Evolutionary conservation across 306 rosid genomes (phyloP).

Genomic region (Pyrus pyrifolia): DNA sequence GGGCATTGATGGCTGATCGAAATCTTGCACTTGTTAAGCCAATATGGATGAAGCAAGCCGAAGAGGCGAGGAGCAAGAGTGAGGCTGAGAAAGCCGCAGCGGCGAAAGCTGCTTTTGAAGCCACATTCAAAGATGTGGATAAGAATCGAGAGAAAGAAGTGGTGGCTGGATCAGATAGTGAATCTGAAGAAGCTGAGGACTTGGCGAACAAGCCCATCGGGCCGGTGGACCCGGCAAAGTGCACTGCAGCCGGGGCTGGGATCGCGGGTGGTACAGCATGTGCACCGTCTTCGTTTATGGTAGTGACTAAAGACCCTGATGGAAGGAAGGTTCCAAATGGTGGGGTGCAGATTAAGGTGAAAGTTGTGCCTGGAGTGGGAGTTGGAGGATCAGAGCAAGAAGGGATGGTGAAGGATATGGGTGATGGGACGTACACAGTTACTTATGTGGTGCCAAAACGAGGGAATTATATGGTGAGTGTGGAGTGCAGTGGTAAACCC

Average conservation of each 20-base stretch:
- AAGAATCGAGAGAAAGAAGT: slow-evolving; percentile 40
- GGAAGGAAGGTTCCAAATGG: slow-evolving; percentile 74
- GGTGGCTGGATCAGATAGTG: slow-evolving; percentile 66
- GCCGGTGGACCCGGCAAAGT: slow-evolving; percentile 78
- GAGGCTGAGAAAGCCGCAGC: slow-evolving; percentile 95
- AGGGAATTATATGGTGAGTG: slow-evolving; percentile 91
- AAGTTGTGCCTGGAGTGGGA: slow-evolving; percentile 74
- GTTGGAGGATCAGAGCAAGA: slow-evolving; percentile 96
- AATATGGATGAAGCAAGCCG: slow-evolving; percentile 97
- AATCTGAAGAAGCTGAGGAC: slow-evolving; percentile 78
- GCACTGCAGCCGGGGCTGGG: slow-evolving; percentile 82
- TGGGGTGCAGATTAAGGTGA: slow-evolving; percentile 73
- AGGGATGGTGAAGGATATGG: slow-evolving; percentile 93
- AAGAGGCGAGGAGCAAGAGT: slow-evolving; percentile 84
- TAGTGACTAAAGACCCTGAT: slow-evolving; percentile 79
- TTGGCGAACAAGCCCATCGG: slow-evolving; percentile 75
- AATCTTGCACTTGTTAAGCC: slow-evolving; percentile 59
- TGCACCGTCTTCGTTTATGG: slow-evolving; percentile 65
- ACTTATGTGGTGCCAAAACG: slow-evolving; percentile 92
- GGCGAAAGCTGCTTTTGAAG: slow-evolving; percentile 95
- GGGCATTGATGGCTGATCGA: slow-evolving; percentile 78
- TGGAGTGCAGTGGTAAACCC: slow-evolving; percentile 86
- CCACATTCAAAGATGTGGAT: slow-evolving; percentile 78
- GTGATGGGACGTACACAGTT: slow-evolving; percentile 81
- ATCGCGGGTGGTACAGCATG: slow-evolving; percentile 89